Evolutionary conservation across 495 filamentous ascomycete genomes (phyloP), one percentile per base, ranked within the genome.

Genomic region (Glonium stellatum): DNA sequence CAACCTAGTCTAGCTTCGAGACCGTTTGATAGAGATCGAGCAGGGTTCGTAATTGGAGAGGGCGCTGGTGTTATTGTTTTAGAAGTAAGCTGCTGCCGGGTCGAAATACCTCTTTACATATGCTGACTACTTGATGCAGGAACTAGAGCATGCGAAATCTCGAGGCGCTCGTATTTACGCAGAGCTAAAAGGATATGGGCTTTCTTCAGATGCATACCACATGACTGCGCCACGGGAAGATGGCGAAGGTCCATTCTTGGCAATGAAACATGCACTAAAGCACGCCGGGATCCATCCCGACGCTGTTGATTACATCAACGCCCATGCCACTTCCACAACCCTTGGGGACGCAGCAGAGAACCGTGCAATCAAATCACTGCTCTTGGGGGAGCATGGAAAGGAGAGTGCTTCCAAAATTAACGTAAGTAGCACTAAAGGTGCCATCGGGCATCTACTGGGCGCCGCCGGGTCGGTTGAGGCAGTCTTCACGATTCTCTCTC

Each of bases 41-140:
- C 77, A 42, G 93, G 93, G 0, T 98, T 98, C 64, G 92, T 98
- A 5, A 87, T 98, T 15, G 85, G 90, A 0, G 93, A 98, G 75
- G 93, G 93, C 3, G 89, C 93, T 1, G 92, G 87, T 5, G 85
- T 97, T 0, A 58, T 96, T 5, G 76, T 98, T 41, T 79, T 98
- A 1, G 93, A 98, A 74, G 82, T 83, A 71, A 23, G 61, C 48
- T 13, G 35, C 4, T 57, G 11, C 21, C 11, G 11, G 22, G 47
- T 21, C 47, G 11, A 50, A 19, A 21, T 13, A 1, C 13, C 13
- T 13, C 39, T 13, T 15, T 13, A 15, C 39, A 13, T 35, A 47
- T 66, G 15, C 61, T 58, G 21, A 21, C 35, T 21, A 21, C 23
- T 52, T 56, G 25, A 61, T 46, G 12, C 59, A 84, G 80, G 92